phyloP scores from a whole-genome alignment of 257 asterid species.

The Oldenlandia corymbosa region DNA sequence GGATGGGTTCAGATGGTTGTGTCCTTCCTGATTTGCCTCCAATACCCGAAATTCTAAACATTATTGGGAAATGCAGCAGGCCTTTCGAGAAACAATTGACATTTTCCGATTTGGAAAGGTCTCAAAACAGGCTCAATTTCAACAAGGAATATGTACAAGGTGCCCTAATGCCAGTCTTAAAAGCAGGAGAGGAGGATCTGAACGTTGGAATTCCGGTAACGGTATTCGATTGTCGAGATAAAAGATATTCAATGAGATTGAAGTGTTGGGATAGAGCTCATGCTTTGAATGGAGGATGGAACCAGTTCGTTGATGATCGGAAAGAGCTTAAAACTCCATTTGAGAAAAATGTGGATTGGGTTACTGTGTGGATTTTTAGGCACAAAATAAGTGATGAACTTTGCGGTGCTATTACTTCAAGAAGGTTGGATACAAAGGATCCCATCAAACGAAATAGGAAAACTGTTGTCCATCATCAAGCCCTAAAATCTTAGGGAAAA shows the following conservation, averaged over 20 bases:
- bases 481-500: no score
- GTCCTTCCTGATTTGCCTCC: slow-evolving; percentile 6
- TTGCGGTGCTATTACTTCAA: slow-evolving; percentile 10
- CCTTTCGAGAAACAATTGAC: slow-evolving; percentile 19
- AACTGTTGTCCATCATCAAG: no score
- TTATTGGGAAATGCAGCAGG: slow-evolving; percentile 14
- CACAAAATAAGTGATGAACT: background rate
- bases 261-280: slow-evolving; percentile 11
- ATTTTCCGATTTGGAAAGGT: background rate
- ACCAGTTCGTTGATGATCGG: background rate
- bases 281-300: slow-evolving; percentile 3
- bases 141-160: background rate
- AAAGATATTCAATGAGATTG: background rate
- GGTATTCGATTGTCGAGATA: background rate
- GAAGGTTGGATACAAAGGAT: background rate
- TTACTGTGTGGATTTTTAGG: slow-evolving; percentile 14
- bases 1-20: background rate
- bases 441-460: background rate
- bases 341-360: background rate
- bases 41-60: background rate
- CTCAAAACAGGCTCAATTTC: slow-evolving; percentile 10
- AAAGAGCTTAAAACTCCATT: background rate
- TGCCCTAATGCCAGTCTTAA: background rate
- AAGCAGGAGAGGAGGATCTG: slow-evolving; percentile 1
- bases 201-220: background rate